phyloP scores from a whole-genome alignment of 2,329 filamentous ascomycete species.

The Calonectria naviculata region DNA sequence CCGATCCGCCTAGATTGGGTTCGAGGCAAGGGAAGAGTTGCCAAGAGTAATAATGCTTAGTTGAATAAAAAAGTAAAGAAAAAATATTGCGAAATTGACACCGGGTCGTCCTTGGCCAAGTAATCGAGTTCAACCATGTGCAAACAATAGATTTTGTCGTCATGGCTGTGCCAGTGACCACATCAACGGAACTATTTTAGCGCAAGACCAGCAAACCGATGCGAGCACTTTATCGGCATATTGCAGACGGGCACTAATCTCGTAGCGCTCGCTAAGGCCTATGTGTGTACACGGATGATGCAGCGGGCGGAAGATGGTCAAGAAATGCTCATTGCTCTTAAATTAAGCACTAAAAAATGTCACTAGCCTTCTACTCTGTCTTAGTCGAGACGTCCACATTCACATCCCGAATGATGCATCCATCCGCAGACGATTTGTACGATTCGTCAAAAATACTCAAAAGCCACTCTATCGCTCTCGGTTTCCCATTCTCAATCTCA shows the following conservation, averaged over 20 bases:
- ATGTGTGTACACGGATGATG: too few relatives aligned
- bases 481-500: constrained; percentile 33
- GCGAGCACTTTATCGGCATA: too few relatives aligned
- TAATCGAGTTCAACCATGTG: too few relatives aligned
- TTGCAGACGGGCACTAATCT: too few relatives aligned
- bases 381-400: neutral
- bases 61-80: neutral
- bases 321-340: too few relatives aligned
- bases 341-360: too few relatives aligned
- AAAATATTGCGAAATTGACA: neutral
- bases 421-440: neutral
- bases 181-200: too few relatives aligned
- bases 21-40: neutral
- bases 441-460: constrained; percentile 27
- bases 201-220: too few relatives aligned
- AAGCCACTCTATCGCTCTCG: constrained; percentile 22
- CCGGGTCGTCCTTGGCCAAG: neutral
- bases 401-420: constrained; percentile 1
- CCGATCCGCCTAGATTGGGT: neutral
- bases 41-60: neutral
- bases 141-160: too few relatives aligned
- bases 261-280: too few relatives aligned
- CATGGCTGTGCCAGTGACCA: too few relatives aligned
- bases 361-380: neutral
- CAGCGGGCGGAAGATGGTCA: too few relatives aligned